Percentiles rank a stretch among this genome's conserved stretches.
Conservation (phyloP, 2,329 filamentous ascomycete species). For the Aureobasidium mangrovei region DNA sequence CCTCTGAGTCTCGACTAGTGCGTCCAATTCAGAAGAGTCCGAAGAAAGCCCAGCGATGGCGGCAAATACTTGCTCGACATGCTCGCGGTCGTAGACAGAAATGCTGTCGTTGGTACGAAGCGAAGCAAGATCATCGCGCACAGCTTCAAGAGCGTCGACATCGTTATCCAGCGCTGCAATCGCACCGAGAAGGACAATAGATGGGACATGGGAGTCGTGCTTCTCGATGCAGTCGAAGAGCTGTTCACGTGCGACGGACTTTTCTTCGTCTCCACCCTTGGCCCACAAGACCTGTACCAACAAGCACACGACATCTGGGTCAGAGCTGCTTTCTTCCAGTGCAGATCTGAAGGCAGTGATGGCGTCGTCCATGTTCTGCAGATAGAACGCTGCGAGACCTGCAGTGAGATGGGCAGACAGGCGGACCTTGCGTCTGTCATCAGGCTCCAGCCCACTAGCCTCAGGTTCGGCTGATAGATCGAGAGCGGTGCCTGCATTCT, state of each 20-base stretch:
- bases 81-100: slow-evolving; percentile 53
- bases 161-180: slow-evolving; percentile 78
- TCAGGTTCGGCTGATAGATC: slow-evolving; percentile 67
- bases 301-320: slow-evolving; percentile 78
- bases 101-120: slow-evolving; percentile 61
- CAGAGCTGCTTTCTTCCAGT: slow-evolving; percentile 63
- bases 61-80: slow-evolving; percentile 66
- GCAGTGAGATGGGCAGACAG: slow-evolving; percentile 80
- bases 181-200: slow-evolving; percentile 71
- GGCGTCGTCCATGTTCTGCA: slow-evolving; percentile 55
- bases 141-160: slow-evolving; percentile 68
- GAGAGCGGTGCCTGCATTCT: slow-evolving; percentile 72
- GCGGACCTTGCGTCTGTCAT: slow-evolving; percentile 60
- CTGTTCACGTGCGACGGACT: slow-evolving; percentile 65
- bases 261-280: slow-evolving; percentile 64
- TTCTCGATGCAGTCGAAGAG: slow-evolving; percentile 73
- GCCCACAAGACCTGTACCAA: slow-evolving; percentile 92
- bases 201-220: slow-evolving; percentile 65
- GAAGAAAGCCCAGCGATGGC: slow-evolving; percentile 53
- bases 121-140: slow-evolving; percentile 64
- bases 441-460: slow-evolving; percentile 51
- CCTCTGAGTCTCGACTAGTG: slow-evolving; percentile 50
- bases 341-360: slow-evolving; percentile 74
- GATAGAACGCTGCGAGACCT: slow-evolving; percentile 73
- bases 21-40: slow-evolving; percentile 34